These are phyloP conservation scores for Globisporangium parvum DNA, from an alignment of 352 stramenopile species.

Conservation along the genomic window DNA sequence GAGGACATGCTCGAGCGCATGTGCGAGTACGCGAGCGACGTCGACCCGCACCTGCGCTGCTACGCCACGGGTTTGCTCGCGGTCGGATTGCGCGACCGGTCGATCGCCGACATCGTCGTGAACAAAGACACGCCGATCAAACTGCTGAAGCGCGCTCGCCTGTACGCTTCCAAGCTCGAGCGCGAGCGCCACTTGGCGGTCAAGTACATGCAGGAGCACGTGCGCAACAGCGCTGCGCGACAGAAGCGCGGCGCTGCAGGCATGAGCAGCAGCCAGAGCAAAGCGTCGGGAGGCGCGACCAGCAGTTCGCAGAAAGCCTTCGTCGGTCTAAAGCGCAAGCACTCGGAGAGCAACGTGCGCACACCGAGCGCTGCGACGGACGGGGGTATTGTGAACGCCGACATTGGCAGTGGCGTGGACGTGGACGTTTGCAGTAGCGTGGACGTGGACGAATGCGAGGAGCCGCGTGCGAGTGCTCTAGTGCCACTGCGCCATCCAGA, in stretches of 20 bases:
- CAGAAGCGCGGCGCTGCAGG: slow-evolving; percentile 25
- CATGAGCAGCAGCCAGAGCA: slow-evolving; percentile 9
- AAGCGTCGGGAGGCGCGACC: neutral
- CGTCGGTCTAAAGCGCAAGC: slow-evolving; percentile 35
- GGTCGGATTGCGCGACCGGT: slow-evolving; percentile 72
- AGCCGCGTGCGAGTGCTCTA: neutral
- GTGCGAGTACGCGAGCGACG: slow-evolving; percentile 58
- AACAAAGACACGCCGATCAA: slow-evolving; percentile 75
- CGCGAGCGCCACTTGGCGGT: slow-evolving; percentile 54
- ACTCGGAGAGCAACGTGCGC: slow-evolving; percentile 24
- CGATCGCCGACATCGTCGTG: slow-evolving; percentile 72
- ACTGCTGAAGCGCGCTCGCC: slow-evolving; percentile 59
- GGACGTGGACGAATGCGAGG: slow-evolving; percentile 8
- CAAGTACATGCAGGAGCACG: slow-evolving; percentile 74
- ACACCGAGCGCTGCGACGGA: slow-evolving; percentile 16
- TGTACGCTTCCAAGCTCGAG: slow-evolving; percentile 77
- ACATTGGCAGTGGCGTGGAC: neutral
- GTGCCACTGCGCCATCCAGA: neutral
- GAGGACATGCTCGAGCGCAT: slow-evolving; percentile 72
- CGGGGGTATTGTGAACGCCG: no score
- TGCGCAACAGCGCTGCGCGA: slow-evolving; percentile 26
- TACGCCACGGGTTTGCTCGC: slow-evolving; percentile 75
- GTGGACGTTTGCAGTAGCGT: neutral
- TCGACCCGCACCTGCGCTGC: slow-evolving; percentile 49
- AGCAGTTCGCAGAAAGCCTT: slow-evolving; percentile 2